phyloP scores from a whole-genome alignment of 306 rosid genomes.

The Psophocarpus tetragonolobus region DNA sequence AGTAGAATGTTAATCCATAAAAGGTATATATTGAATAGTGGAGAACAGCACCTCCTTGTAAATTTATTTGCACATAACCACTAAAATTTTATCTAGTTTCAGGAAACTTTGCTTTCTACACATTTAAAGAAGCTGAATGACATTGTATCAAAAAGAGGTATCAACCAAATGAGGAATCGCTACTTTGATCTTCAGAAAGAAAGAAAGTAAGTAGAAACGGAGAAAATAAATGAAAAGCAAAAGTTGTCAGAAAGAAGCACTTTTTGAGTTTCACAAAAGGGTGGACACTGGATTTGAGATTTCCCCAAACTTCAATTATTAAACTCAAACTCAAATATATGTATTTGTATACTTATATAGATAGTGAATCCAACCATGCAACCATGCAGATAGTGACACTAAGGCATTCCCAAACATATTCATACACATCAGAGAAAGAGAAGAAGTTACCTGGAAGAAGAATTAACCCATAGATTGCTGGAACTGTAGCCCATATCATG shows the following conservation, averaged over 20 bases:
- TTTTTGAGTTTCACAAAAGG: conserved; percentile 50
- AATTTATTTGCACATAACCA: conserved; percentile 23
- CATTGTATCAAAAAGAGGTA: conserved; percentile 31
- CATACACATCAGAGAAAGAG: background rate
- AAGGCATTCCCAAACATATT: background rate
- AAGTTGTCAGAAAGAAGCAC: conserved; percentile 52
- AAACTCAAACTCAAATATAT: conserved; percentile 33
- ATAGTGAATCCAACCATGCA: conserved; percentile 29
- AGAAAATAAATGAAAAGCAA: conserved; percentile 49
- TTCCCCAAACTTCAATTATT: conserved; percentile 37
- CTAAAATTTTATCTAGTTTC: conserved; percentile 27
- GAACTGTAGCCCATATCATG: conserved; percentile 53
- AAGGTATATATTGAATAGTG: background rate
- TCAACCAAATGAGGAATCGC: conserved; percentile 26
- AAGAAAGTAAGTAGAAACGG: conserved; percentile 36
- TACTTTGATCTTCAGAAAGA: conserved; percentile 40
- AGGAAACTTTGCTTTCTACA: conserved; percentile 22
- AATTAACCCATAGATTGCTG: conserved; percentile 56
- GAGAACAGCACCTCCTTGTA: background rate
- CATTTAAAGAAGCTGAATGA: conserved; percentile 38
- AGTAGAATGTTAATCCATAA: conserved; percentile 29
- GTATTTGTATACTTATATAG: background rate
- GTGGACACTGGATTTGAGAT: conserved; percentile 29
- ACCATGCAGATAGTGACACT: conserved; percentile 33
- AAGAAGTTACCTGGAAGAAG: conserved; percentile 72